Evolutionary conservation across 352 stramenopile genomes (phyloP).

Genomic region (Aphanomyces cochlioides): DNA sequence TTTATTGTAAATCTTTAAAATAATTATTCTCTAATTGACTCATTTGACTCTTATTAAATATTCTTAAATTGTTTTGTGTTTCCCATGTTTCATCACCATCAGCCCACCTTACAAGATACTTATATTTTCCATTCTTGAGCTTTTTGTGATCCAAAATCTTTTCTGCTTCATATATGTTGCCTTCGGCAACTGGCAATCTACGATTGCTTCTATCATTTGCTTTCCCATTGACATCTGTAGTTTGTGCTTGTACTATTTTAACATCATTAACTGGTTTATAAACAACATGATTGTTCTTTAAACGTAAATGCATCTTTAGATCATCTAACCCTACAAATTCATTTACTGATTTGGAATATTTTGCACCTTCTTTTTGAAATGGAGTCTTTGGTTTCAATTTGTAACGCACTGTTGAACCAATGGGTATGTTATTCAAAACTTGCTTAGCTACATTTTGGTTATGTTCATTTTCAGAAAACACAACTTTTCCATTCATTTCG

Average conservation of each 20-base stretch:
- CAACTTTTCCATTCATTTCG: slow-evolving; percentile 36
- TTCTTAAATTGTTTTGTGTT: slow-evolving; percentile 17
- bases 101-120: slow-evolving; percentile 28
- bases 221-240: neutral
- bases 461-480: slow-evolving; percentile 17
- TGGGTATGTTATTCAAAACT: slow-evolving; percentile 1
- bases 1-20: neutral
- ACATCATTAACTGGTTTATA: slow-evolving; percentile 31
- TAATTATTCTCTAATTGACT: slow-evolving; percentile 1
- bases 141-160: slow-evolving; percentile 22
- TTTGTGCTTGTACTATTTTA: slow-evolving; percentile 23
- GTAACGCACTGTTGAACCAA: slow-evolving; percentile 10
- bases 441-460: slow-evolving; percentile 16
- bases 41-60: slow-evolving; percentile 9
- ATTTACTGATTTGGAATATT: slow-evolving; percentile 30
- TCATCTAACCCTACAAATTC: slow-evolving; percentile 30
- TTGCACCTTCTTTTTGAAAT: slow-evolving; percentile 17
- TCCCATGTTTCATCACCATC: slow-evolving; percentile 24
- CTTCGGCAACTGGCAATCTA: no score
- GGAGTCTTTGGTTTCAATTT: neutral
- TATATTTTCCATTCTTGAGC: slow-evolving; percentile 31
- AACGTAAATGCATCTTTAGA: slow-evolving; percentile 22
- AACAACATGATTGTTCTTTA: slow-evolving; percentile 29
- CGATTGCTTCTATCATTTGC: slow-evolving; percentile 1
- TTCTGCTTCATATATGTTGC: slow-evolving; percentile 21